Evolutionary conservation across 2,329 filamentous ascomycete species (phyloP), one percentile per base, ranked within the genome.

Genomic region (Beauveria asiatica): DNA sequence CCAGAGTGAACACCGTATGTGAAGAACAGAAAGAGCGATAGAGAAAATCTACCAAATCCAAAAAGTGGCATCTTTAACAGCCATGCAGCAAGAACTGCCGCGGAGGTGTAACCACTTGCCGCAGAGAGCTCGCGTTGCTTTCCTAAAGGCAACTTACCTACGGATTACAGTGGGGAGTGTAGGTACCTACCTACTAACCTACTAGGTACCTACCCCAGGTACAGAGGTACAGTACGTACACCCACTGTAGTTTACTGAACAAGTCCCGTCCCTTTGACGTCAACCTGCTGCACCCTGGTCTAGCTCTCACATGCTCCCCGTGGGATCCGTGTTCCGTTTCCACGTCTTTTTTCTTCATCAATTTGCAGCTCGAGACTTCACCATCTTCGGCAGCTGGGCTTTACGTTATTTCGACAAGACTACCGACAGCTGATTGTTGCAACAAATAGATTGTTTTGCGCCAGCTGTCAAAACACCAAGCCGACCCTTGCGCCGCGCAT

Each of bases 231-330:
- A n/a, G n/a, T n/a, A n/a, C n/a, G n/a, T n/a, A n/a, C n/a, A n/a
- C n/a, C n/a, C n/a, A n/a, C n/a, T n/a, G n/a, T 25, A 27, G 25
- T 27, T 8, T 27, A 27, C 25, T 27, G 9, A 8, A 23, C 23
- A 53, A 54, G 16, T 54, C n/a, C n/a, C n/a, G n/a, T 25, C 25
- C 23, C 49, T 42, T 46, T 46, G 57, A 53, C 57, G 57, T 52
- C 57, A 59, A 46, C 48, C 23, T 19, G 7, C 37, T 33, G 3
- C 48, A 45, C 19, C 41, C 39, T n/a, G 39, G 57, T 45, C 57
- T 37, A 13, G 39, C 25, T 59, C 39, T 59, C 57, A 59, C 48
- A 59, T 59, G 57, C 39, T 51, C 48, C 41, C 57, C 37, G n/a
- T 59, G 23, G 45, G 41, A 37, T 44, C 49, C 49, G 10, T 25